Percentiles rank a stretch among this genome's conserved stretches.
Evolutionary conservation across 495 filamentous ascomycete species (phyloP).

Genomic region (Neurospora africana): DNA sequence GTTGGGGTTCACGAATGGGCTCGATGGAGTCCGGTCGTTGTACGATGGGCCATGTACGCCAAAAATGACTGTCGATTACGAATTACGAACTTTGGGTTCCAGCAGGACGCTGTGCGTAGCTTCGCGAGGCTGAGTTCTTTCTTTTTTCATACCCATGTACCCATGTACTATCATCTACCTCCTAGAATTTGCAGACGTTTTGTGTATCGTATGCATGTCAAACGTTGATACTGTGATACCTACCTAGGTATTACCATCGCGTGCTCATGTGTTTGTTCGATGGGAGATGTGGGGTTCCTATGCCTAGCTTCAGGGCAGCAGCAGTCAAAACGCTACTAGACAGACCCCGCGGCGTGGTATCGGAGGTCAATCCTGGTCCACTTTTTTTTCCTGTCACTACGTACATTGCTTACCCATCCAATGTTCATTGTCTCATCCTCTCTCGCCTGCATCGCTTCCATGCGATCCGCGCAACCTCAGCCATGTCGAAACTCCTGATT

Average conservation of each 20-base stretch:
- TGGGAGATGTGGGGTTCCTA: not conserved
- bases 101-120: not conserved
- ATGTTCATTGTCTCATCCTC: not conserved
- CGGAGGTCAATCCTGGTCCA: not conserved
- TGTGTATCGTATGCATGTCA: not conserved
- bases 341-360: not conserved
- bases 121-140: not conserved
- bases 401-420: not conserved
- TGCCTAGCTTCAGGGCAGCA: not conserved
- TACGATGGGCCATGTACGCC: not conserved
- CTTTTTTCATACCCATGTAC: no score
- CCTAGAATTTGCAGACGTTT: not conserved
- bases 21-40: not conserved
- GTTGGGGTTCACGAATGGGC: not conserved
- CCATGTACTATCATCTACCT: not conserved
- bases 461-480: slow-evolving; percentile 1
- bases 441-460: not conserved
- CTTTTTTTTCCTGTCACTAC: not conserved
- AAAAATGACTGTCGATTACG: not conserved
- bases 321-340: not conserved
- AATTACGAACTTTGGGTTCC: not conserved
- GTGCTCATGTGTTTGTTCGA: not conserved
- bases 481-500: slow-evolving; percentile 28
- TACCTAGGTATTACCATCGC: not conserved
- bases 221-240: not conserved